Evolutionary conservation across 257 asterid genomes (phyloP).

Genomic region (Solanum bukasovii): DNA sequence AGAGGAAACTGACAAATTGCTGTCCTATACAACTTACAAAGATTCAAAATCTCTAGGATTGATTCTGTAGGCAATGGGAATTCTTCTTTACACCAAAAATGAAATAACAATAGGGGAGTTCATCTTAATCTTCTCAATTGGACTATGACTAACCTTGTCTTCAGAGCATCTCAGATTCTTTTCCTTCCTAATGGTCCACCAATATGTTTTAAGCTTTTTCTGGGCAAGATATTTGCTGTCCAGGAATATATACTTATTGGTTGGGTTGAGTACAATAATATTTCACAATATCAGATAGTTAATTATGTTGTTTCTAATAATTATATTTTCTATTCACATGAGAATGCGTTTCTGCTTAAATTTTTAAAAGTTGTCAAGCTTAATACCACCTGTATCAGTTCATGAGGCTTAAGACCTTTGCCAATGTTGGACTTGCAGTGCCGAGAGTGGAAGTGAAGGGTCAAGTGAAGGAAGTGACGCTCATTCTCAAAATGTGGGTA

Average conservation of each 20-base stretch:
- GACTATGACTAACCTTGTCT: background rate
- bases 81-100: background rate
- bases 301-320: background rate
- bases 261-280: background rate
- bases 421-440: conserved; percentile 42
- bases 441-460: conserved; percentile 85
- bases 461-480: conserved; percentile 86
- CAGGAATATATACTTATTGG: background rate
- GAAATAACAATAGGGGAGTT: background rate
- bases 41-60: background rate
- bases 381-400: background rate
- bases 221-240: background rate
- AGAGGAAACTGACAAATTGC: background rate
- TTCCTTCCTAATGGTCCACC: background rate
- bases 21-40: background rate
- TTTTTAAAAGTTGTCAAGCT: background rate
- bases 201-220: background rate
- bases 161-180: background rate
- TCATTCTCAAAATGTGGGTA: conserved; percentile 79
- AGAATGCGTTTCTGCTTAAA: background rate
- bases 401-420: background rate
- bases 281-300: background rate
- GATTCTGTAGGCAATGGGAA: background rate
- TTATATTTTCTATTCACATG: background rate
- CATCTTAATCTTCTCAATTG: background rate